Base-by-base conservation (phyloP, 441 rosid genomes). In the Eruca vesicaria region DNA sequence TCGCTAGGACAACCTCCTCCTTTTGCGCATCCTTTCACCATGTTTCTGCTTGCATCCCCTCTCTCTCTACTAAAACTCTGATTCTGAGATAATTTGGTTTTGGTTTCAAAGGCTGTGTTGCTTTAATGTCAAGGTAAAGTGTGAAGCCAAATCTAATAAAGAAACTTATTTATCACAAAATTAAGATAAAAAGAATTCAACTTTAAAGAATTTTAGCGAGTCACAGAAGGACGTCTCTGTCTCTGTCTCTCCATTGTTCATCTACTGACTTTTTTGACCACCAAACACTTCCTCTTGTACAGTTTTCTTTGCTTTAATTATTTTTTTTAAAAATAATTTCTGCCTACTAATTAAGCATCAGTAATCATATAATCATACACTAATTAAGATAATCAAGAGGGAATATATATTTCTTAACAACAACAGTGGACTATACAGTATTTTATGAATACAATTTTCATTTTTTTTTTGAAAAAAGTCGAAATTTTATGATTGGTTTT, bases 1-100 rank as follows among this genome's bases (percentile, higher is more conserved):
- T 94, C 97, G 75, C 85, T 84, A 76, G 95, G 95, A 50, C 97
- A 94, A 78, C 96, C 98, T 48, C 96, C 97, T 62, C 16, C 23
- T 56, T 31, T 32, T 15, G 88, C 92, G 68, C 98, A 91, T 77
- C 78, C 74, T 38, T 4, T 56, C 56, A 81, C 82, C 92, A 89
- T 89, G 12, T 43, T 68, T 72, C 29, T 72, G 67, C 74, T 61
- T 76, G 78, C 79, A 79, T n/a, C n/a, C n/a, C n/a, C n/a, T n/a
- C n/a, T 72, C 69, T 59, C 38, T 66, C 33, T 21, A 12, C 68
- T 29, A 10, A 43, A 15, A n/a, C 63, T 66, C 68, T 18, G n/a
- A 52, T 68, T 71, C 68, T 57, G 31, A 23, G 28, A 23, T 23
- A 2, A 2, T 23, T 23, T 23, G 4, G 21, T 48, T 43, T 26